A percentile compares a stretch with the other conserved stretches of the same genome.
phyloP scores from a whole-genome alignment of 2,329 filamentous ascomycete species.

The Fusarium chuoi region DNA sequence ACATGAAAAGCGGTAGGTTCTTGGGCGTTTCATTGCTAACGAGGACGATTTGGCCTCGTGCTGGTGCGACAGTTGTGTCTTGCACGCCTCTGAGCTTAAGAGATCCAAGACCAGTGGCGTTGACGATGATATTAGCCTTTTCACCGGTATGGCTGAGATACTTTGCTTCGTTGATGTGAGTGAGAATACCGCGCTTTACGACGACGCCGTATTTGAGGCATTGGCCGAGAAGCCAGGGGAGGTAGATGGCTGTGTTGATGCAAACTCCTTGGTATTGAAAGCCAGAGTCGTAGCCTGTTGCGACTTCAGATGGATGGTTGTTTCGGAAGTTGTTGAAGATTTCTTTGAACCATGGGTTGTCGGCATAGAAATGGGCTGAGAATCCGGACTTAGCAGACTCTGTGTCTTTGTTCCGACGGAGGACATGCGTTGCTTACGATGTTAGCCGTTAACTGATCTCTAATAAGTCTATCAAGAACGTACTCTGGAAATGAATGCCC shows the following conservation, averaged over 20 bases:
- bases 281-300: slow-evolving; percentile 74
- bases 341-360: slow-evolving; percentile 78
- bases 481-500: slow-evolving; percentile 82
- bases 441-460: neutral
- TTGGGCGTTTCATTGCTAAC: slow-evolving; percentile 74
- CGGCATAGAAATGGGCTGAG: slow-evolving; percentile 50
- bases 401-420: slow-evolving; percentile 71
- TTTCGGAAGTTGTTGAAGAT: slow-evolving; percentile 76
- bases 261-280: slow-evolving; percentile 85
- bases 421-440: slow-evolving; percentile 57
- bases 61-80: slow-evolving; percentile 78
- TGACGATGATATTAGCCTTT: slow-evolving; percentile 76
- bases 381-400: slow-evolving; percentile 50
- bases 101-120: slow-evolving; percentile 84
- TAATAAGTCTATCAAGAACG: neutral
- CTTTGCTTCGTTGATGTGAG: slow-evolving; percentile 76
- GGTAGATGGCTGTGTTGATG: slow-evolving; percentile 89
- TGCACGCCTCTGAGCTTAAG: slow-evolving; percentile 82
- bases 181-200: slow-evolving; percentile 70
- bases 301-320: slow-evolving; percentile 67
- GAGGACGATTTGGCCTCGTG: slow-evolving; percentile 83
- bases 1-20: slow-evolving; percentile 72
- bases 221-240: slow-evolving; percentile 85
- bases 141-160: slow-evolving; percentile 61
- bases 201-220: slow-evolving; percentile 79